Evolutionary conservation across 2,329 filamentous ascomycete species (phyloP).

Genomic region (Fusarium siculi): DNA sequence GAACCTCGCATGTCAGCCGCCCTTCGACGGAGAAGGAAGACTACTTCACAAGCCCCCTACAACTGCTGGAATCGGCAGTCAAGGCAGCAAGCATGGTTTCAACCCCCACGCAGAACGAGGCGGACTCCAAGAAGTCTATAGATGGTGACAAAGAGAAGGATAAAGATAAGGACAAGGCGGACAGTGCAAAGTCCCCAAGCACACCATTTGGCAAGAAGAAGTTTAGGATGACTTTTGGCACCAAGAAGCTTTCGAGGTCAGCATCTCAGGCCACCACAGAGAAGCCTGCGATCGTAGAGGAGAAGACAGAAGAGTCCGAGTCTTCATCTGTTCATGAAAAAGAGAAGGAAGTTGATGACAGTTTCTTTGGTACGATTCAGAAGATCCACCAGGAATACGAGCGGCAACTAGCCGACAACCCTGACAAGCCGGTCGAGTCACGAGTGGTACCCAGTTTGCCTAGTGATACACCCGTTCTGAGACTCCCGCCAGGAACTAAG

Average conservation of each 20-base stretch:
- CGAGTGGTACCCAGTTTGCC: conserved; percentile 75
- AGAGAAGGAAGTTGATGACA: conserved; percentile 79
- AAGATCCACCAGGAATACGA: conserved; percentile 80
- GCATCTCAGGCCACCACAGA: conserved; percentile 68
- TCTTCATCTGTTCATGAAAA: conserved; percentile 74
- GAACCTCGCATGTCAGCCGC: conserved; percentile 65
- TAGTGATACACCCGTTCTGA: conserved; percentile 80
- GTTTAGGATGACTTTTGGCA: conserved; percentile 84
- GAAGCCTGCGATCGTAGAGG: conserved; percentile 78
- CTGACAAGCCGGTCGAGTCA: conserved; percentile 67
- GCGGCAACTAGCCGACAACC: conserved; percentile 67
- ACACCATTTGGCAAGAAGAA: conserved; percentile 88
- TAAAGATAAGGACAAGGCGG: conserved; percentile 57
- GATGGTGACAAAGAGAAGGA: conserved; percentile 60
- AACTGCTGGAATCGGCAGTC: conserved; percentile 57
- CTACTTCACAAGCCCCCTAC: conserved; percentile 77
- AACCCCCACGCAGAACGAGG: conserved; percentile 57
- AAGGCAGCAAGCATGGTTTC: conserved; percentile 61
- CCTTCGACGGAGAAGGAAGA: conserved; percentile 75
- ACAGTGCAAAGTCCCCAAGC: conserved; percentile 66
- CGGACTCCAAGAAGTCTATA: conserved; percentile 61
- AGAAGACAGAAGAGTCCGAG: conserved; percentile 77
- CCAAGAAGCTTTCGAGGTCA: conserved; percentile 83
- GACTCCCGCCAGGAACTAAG: conserved; percentile 73
- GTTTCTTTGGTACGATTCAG: conserved; percentile 77